Percentiles rank a stretch among this genome's conserved stretches.
phyloP scores from a whole-genome alignment of 179 eudicot species.

The Camellia oleifera region DNA sequence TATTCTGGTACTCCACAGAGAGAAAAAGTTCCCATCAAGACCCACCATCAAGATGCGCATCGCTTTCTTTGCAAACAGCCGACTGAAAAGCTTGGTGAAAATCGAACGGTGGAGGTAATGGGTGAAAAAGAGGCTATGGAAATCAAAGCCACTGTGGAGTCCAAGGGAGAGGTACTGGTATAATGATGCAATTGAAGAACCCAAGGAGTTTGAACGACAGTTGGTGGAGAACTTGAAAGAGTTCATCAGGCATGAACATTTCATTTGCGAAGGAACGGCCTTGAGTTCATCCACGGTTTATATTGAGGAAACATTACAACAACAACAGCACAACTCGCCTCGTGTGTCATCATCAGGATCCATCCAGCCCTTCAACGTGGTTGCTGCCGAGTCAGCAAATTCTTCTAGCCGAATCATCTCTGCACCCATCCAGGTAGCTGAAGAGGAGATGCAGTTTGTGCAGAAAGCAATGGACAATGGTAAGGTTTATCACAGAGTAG shows the following conservation, averaged over 20 bases:
- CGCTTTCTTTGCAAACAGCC: too few relatives aligned
- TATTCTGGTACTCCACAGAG: too few relatives aligned
- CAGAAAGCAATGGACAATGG: constrained; percentile 38
- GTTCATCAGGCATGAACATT: constrained; percentile 36
- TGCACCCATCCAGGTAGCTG: constrained; percentile 15
- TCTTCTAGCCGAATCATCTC: constrained; percentile 17
- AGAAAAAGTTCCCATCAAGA: too few relatives aligned
- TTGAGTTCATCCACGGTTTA: constrained; percentile 12
- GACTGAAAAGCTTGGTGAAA: too few relatives aligned
- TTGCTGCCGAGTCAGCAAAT: constrained; percentile 9
- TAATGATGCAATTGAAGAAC: constrained; percentile 40
- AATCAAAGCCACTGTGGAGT: too few relatives aligned
- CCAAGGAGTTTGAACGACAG: constrained; percentile 34
- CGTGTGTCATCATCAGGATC: constrained; percentile 24
- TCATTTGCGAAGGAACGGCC: constrained; percentile 12
- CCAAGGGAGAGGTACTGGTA: constrained; percentile 56
- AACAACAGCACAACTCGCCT: not conserved
- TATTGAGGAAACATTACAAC: constrained; percentile 21
- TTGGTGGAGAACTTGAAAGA: constrained; percentile 38
- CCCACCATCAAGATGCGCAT: too few relatives aligned
- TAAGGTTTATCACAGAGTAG: constrained; percentile 43
- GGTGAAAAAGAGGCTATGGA: too few relatives aligned
- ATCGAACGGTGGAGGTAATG: too few relatives aligned
- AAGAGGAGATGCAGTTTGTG: constrained; percentile 38
- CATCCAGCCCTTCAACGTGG: constrained; percentile 12